Evolutionary conservation across 257 asterid species (phyloP).

Genomic region (Voacanga thouarsii): DNA sequence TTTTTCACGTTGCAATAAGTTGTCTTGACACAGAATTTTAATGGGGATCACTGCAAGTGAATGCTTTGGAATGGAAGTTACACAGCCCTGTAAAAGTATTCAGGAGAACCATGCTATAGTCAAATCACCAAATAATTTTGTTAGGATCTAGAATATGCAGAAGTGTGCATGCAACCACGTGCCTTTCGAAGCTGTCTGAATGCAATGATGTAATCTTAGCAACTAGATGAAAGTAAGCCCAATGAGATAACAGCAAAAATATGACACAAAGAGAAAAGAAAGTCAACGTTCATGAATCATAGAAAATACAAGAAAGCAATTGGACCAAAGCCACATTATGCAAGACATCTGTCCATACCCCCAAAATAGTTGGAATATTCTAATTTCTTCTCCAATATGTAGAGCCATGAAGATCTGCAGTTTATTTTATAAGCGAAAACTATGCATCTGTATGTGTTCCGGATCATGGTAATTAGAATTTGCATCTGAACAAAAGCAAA

Average conservation of each 20-base stretch:
- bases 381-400: background rate
- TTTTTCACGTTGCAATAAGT: constrained; percentile 28
- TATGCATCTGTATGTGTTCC: no score
- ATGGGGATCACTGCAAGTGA: constrained; percentile 63
- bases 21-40: constrained; percentile 51
- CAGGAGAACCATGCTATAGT: constrained; percentile 12
- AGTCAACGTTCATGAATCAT: background rate
- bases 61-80: constrained; percentile 62
- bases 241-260: background rate
- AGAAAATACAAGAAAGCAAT: background rate
- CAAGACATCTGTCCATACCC: background rate
- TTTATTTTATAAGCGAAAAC: no score
- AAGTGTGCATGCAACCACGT: background rate
- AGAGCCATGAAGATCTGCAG: background rate
- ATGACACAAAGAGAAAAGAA: background rate
- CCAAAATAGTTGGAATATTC: background rate
- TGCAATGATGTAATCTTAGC: background rate
- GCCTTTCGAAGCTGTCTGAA: background rate
- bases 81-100: constrained; percentile 54
- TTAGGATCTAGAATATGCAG: background rate
- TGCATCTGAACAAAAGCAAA: background rate
- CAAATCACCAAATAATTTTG: background rate
- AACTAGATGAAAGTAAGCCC: background rate
- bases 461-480: background rate
- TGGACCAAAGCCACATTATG: background rate